A percentile compares a stretch with the other conserved stretches of the same genome.
phyloP scores from a whole-genome alignment of 2,329 filamentous ascomycete genomes.

The Sarocladiaceae sp. region DNA sequence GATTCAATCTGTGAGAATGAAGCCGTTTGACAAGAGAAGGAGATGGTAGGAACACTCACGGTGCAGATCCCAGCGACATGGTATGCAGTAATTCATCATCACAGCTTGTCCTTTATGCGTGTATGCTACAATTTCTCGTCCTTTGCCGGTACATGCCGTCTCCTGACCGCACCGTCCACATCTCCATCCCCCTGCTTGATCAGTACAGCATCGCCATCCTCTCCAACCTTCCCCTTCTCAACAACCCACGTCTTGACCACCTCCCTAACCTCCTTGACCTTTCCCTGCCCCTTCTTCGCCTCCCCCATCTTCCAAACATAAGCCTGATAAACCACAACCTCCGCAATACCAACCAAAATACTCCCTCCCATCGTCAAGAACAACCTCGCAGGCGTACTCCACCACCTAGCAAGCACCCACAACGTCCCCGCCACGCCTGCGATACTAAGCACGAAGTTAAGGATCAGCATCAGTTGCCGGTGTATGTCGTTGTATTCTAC shows the following conservation, averaged over 20 bases:
- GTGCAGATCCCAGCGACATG: not conserved
- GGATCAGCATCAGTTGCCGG: conserved; percentile 76
- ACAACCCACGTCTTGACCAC: conserved; percentile 70
- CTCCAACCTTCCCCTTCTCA: conserved; percentile 29
- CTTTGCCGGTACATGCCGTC: conserved; percentile 15
- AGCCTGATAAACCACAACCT: conserved; percentile 72
- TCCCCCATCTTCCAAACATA: conserved; percentile 70
- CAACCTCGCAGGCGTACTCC: conserved; percentile 66
- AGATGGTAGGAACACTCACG: too few relatives aligned
- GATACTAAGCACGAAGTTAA: conserved; percentile 87
- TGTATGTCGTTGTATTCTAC: conserved; percentile 70
- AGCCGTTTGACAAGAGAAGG: too few relatives aligned
- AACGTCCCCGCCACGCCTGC: conserved; percentile 72
- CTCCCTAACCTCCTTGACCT: conserved; percentile 60
- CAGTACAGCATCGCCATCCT: conserved; percentile 21
- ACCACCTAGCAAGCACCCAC: conserved; percentile 75
- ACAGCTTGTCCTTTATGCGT: not conserved
- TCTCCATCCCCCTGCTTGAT: conserved; percentile 10
- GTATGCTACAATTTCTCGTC: not conserved
- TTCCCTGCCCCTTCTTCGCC: conserved; percentile 59
- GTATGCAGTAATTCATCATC: not conserved
- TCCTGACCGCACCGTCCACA: conserved; percentile 19
- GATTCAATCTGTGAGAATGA: too few relatives aligned
- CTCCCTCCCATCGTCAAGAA: conserved; percentile 69
- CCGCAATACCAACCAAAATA: conserved; percentile 66